Base-by-base conservation (phyloP, 768 basidiomycete species). In the Suillus subaureus region DNA sequence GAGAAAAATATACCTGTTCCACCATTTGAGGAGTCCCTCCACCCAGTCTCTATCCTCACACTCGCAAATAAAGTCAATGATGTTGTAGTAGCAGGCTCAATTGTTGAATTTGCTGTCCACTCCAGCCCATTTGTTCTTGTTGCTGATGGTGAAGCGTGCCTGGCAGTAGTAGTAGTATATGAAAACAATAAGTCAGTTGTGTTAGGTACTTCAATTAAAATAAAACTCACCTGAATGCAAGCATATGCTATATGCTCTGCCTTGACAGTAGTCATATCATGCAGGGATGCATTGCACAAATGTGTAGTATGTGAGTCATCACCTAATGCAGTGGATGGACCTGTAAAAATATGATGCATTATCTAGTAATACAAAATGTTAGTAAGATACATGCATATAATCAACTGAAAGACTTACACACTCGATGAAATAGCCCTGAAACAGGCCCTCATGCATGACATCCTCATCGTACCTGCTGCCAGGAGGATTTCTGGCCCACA, bases 161-260 rank as follows among this genome's bases (percentile, higher is more conserved):
- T 43, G 6, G 33, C 6, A 40, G 39, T 39, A 33, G 33, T 33
- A 40, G 39, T 39, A 39, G 13, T 15, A 43, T 43, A 4, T 40
- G 11, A 16, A 42, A 42, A 0, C 6, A 18, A 42, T 42, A 0
- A 6, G 16, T 18, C 7, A 43, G 42, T 2, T 43, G 4, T 16
- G 6, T 6, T 16, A 18, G 21, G 13, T 43, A 15, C 7, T 9
- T 21, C 6, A 43, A 43, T 21, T 8, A 43, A 43, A 8, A 40
- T 15, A 40, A 15, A 40, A 40, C 12, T 40, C 13, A 60, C 67
- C 63, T 43, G 63, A 16, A 61, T 35, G 1, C 39, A 43, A 35
- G 33, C 15, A 21, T 68, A 68, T 11, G 67, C 64, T 26, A 68
- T 56, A 12, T 68, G 61, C 26, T 51, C 64, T 2, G 23, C 64